phyloP scores from a whole-genome alignment of 148 eudicot genomes.

The Beta vulgaris region DNA sequence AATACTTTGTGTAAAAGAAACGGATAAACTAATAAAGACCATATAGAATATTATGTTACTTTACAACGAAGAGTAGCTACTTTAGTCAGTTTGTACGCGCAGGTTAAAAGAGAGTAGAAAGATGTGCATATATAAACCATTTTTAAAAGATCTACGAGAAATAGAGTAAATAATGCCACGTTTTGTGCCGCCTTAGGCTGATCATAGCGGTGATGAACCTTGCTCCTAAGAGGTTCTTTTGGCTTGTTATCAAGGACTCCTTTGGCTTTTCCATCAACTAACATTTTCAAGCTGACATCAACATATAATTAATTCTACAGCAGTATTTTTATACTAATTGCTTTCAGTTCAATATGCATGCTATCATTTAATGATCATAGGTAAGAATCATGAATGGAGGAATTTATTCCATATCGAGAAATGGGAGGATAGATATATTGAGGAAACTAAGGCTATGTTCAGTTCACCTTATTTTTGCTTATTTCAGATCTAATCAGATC shows the following conservation, averaged over 20 bases:
- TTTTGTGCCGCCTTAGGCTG: constrained; percentile 14
- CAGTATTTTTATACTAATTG: neutral
- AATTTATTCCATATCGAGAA: too few relatives aligned
- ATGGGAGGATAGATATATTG: too few relatives aligned
- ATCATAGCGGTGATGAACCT: constrained; percentile 24
- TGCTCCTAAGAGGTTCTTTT: neutral
- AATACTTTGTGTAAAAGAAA: too few relatives aligned
- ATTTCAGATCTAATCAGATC: too few relatives aligned
- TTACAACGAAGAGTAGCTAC: too few relatives aligned
- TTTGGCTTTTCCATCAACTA: neutral
- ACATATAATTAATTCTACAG: neutral
- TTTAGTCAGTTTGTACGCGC: too few relatives aligned
- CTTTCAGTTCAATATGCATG: constrained; percentile 11
- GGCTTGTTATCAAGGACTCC: neutral
- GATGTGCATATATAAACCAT: neutral
- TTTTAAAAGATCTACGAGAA: neutral
- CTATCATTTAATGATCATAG: constrained; percentile 7
- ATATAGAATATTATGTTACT: too few relatives aligned
- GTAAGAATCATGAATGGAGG: neutral
- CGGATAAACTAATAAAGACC: too few relatives aligned
- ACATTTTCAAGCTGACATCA: constrained; percentile 3
- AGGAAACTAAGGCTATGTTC: too few relatives aligned
- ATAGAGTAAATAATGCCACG: constrained; percentile 7
- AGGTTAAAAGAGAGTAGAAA: neutral
- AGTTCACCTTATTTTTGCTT: too few relatives aligned